Evolutionary conservation across 164 flowering plant genomes (phyloP).

Genomic region (Akebia trifoliata): DNA sequence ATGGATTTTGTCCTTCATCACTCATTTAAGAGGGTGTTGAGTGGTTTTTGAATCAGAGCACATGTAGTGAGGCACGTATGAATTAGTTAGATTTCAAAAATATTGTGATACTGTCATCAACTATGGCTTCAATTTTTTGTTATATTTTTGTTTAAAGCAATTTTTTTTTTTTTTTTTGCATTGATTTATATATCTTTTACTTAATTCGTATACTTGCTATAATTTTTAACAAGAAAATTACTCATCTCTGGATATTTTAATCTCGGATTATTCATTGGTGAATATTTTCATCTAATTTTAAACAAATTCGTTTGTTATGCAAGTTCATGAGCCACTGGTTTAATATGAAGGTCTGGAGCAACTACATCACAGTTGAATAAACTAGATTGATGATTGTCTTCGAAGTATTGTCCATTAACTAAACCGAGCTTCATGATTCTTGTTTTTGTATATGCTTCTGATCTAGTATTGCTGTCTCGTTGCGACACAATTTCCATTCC

Average conservation of each 20-base stretch:
- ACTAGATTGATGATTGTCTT: background rate
- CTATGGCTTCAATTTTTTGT: background rate
- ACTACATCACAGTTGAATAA: constrained; percentile 49
- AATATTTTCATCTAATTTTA: background rate
- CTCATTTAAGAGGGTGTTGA: constrained; percentile 53
- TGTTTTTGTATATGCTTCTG: background rate
- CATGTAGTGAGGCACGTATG: constrained; percentile 66
- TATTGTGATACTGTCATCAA: background rate
- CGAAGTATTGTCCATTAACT: background rate
- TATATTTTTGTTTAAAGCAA: background rate
- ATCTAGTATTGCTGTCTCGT: too few relatives aligned
- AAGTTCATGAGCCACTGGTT: constrained; percentile 95
- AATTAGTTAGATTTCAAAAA: background rate
- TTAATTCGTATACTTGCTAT: too few relatives aligned
- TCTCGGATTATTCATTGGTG: background rate
- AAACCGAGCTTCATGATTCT: background rate
- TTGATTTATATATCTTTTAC: too few relatives aligned
- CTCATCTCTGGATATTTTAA: background rate
- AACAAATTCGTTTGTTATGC: constrained; percentile 17
- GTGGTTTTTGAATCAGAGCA: constrained; percentile 42
- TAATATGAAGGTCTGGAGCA: constrained; percentile 98
- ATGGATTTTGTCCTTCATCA: constrained; percentile 31
- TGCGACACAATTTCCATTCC: too few relatives aligned
- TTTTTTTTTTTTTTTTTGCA: background rate
- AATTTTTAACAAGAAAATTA: background rate